Conservation (phyloP, 2,329 filamentous ascomycete species). For the Paecilomyces variotii region DNA sequence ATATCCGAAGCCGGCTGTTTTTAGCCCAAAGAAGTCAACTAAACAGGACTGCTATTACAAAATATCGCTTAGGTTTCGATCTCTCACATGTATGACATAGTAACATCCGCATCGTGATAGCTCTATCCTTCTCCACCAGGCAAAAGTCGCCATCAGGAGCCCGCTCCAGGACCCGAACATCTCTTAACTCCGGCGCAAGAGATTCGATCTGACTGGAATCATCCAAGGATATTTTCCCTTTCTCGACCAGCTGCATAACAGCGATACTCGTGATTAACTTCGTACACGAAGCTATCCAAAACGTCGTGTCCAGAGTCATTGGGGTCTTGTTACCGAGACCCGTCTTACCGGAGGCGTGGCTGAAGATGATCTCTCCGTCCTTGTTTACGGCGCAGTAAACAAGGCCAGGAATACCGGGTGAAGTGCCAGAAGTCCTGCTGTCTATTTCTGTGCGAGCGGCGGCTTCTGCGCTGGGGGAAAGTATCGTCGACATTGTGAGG, state of each 20-base stretch:
- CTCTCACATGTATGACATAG: conserved; percentile 43
- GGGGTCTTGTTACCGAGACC: conserved; percentile 9
- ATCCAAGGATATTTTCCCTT: conserved; percentile 42
- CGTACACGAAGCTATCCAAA: conserved; percentile 51
- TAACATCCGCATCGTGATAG: conserved; percentile 45
- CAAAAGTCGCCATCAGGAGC: conserved; percentile 13
- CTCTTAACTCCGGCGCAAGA: conserved; percentile 45
- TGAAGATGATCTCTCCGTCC: conserved; percentile 17
- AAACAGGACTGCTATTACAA: background rate
- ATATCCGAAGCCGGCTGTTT: conserved; percentile 35
- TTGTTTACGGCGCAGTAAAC: conserved; percentile 18
- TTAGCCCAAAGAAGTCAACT: background rate
- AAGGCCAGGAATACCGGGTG: conserved; percentile 1
- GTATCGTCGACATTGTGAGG: background rate
- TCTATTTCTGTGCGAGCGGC: background rate
- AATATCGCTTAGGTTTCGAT: background rate
- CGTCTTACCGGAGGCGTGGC: conserved; percentile 18
- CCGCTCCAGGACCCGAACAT: conserved; percentile 37
- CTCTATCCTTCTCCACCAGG: conserved; percentile 29
- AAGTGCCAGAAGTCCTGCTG: background rate
- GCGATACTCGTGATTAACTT: conserved; percentile 49
- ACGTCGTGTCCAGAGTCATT: conserved; percentile 21
- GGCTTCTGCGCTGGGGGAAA: background rate
- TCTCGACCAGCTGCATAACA: conserved; percentile 52
- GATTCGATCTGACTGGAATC: conserved; percentile 29